Evolutionary conservation across 371 early-diverging fungal genomes (phyloP).

Genomic region (Mycotypha africana): DNA sequence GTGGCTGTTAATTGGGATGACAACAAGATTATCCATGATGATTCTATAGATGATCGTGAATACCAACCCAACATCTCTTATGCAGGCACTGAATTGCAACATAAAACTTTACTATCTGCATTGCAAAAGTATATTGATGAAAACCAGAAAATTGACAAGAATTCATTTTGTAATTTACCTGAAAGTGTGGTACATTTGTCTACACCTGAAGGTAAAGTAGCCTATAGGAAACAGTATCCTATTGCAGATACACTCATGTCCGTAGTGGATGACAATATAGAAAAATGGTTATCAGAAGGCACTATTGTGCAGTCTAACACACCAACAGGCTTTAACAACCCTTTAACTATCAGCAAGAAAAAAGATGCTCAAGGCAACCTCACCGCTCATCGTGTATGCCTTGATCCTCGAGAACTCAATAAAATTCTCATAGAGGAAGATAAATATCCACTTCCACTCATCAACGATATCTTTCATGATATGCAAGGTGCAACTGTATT

Average conservation of each 20-base stretch:
- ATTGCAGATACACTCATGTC: conserved; percentile 3
- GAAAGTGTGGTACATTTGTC: conserved; percentile 2
- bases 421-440: neutral
- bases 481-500: neutral
- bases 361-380: conserved; percentile 6
- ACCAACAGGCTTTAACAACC: conserved; percentile 3
- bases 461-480: conserved; percentile 5
- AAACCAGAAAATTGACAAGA: neutral
- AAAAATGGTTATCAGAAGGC: conserved; percentile 2
- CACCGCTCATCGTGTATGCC: conserved; percentile 1
- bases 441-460: conserved; percentile 1
- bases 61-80: conserved; percentile 6
- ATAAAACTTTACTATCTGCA: neutral
- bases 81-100: conserved; percentile 2
- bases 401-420: conserved; percentile 4
- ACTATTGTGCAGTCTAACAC: neutral
- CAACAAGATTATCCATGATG: neutral
- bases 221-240: conserved; percentile 1
- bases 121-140: conserved; percentile 1
- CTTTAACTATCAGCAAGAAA: conserved; percentile 5
- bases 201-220: neutral
- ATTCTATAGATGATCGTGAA: conserved; percentile 1
- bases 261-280: conserved; percentile 1
- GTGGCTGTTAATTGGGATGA: conserved; percentile 1
- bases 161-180: conserved; percentile 1